phyloP scores from a whole-genome alignment of 2,329 filamentous ascomycete species.

The Graphilbum ipis-grandicollis region DNA sequence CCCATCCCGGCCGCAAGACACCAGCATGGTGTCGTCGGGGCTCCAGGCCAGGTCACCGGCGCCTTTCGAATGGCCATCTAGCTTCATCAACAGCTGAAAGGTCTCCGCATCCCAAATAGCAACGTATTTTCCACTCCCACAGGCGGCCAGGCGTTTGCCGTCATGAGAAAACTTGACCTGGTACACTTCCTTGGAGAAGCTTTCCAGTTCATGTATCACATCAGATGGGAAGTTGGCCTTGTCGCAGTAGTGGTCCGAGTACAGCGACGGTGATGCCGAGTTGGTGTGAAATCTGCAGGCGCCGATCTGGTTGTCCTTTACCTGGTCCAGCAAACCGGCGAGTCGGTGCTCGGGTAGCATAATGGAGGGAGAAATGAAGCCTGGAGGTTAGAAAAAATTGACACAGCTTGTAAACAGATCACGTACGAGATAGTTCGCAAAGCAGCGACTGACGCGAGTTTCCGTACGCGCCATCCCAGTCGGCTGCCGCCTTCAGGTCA shows the following conservation, averaged over 20 bases:
- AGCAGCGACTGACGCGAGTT: slow-evolving; percentile 58
- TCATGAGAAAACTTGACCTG: slow-evolving; percentile 80
- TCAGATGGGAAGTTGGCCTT: slow-evolving; percentile 62
- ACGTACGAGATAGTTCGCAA: slow-evolving; percentile 48
- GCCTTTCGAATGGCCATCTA: slow-evolving; percentile 49
- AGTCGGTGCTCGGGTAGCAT: slow-evolving; percentile 92
- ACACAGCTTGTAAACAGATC: no score
- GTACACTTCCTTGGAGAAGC: slow-evolving; percentile 78
- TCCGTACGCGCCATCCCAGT: slow-evolving; percentile 70
- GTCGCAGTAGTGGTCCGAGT: slow-evolving; percentile 76
- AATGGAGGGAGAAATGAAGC: slow-evolving; percentile 84
- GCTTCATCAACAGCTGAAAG: slow-evolving; percentile 44
- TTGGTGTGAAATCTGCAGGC: slow-evolving; percentile 83
- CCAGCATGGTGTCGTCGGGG: slow-evolving; percentile 71
- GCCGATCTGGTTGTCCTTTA: slow-evolving; percentile 70
- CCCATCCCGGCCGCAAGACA: slow-evolving; percentile 66
- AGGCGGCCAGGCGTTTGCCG: slow-evolving; percentile 65
- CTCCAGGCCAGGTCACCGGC: slow-evolving; percentile 81
- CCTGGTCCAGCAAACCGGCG: slow-evolving; percentile 61
- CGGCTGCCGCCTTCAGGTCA: slow-evolving; percentile 58
- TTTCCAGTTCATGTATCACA: slow-evolving; percentile 49
- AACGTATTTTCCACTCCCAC: slow-evolving; percentile 57
- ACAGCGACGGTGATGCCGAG: slow-evolving; percentile 61
- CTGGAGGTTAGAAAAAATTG: no score
- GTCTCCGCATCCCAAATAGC: slow-evolving; percentile 65